Base-by-base conservation (phyloP, 306 rosid genomes). In the Vicia villosa region DNA sequence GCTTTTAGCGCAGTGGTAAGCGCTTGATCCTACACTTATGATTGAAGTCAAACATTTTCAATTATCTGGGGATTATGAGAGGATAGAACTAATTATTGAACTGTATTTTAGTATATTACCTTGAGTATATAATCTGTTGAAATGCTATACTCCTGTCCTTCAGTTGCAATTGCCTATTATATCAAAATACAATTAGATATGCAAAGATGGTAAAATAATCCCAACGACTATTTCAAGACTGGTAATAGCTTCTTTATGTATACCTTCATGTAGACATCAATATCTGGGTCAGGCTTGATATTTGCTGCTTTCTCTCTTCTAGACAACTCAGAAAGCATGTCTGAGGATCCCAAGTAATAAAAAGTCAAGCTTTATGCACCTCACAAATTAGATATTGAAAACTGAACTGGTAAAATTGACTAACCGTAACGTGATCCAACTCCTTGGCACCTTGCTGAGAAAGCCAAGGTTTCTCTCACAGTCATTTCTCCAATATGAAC, bases 211-310 rank as follows among this genome's bases (percentile, higher is more conserved):
- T 14, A 20, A 15, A 43, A 4, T 30, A 28, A 28, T 36, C 32
- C 16, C 11, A 40, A 57, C 13, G 15, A 41, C 28, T 50, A 49
- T 34, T 12, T 17, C 34, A 10, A 19, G 19, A 46, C 22, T 19
- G 42, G 21, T 16, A 61, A 58, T 32, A 56, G 38, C 68, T 41
- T 74, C 42, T 69, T 8, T 68, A 63, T 58, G 54, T 43, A 17
- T 43, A 82, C 91, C 67, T 88, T 91, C 97, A 91, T 91, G 88
- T 73, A 91, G 40, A 91, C 86, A 70, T 91, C 97, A 56, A 91
- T 62, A 57, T 91, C 86, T 6, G 84, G 86, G 50, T 91, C 97
- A 0, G 97, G 97, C 57, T 80, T 85, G 61, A 88, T 85, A 68
- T 82, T 88, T 15, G 85, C 92, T 19, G 66, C 88, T 60, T 75